Conservation (phyloP, 2,329 filamentous ascomycete genomes). For the Xylaria sp. region DNA sequence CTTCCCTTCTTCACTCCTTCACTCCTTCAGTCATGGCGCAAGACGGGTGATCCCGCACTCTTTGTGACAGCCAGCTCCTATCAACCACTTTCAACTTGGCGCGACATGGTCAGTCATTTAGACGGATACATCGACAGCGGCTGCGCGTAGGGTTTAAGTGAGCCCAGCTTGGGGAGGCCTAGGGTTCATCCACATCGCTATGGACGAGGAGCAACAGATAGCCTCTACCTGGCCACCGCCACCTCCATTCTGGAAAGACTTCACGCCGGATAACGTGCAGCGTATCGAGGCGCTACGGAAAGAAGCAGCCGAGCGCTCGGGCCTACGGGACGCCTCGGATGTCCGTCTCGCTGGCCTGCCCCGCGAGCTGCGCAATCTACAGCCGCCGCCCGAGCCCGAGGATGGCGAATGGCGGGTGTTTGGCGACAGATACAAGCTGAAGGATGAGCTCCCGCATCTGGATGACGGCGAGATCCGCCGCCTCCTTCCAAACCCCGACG, state of each 20-base stretch:
- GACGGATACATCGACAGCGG: neutral
- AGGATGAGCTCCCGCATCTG: constrained; percentile 62
- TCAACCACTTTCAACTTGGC: neutral
- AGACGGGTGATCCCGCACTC: constrained; percentile 10
- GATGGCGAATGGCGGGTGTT: constrained; percentile 65
- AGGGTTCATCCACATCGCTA: constrained; percentile 20
- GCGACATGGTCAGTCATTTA: too few relatives aligned
- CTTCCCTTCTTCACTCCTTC: neutral
- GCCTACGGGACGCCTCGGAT: constrained; percentile 48
- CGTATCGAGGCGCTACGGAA: constrained; percentile 61
- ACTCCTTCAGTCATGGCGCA: constrained; percentile 11
- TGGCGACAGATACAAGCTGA: constrained; percentile 38
- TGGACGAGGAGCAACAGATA: constrained; percentile 53
- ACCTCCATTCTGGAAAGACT: constrained; percentile 89
- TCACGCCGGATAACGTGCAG: constrained; percentile 79
- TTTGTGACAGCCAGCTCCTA: too few relatives aligned
- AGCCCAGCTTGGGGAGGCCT: neutral
- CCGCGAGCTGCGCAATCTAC: constrained; percentile 77
- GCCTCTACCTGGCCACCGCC: constrained; percentile 84
- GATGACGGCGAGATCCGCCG: constrained; percentile 78
- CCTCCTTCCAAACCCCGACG: constrained; percentile 56
- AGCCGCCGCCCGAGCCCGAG: constrained; percentile 83
- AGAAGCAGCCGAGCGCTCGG: constrained; percentile 51
- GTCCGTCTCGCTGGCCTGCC: constrained; percentile 66
- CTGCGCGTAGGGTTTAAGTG: neutral